These are phyloP conservation scores for Didymella lethalis DNA, from an alignment of 2,329 filamentous ascomycete genomes.

Conservation along the genomic window DNA sequence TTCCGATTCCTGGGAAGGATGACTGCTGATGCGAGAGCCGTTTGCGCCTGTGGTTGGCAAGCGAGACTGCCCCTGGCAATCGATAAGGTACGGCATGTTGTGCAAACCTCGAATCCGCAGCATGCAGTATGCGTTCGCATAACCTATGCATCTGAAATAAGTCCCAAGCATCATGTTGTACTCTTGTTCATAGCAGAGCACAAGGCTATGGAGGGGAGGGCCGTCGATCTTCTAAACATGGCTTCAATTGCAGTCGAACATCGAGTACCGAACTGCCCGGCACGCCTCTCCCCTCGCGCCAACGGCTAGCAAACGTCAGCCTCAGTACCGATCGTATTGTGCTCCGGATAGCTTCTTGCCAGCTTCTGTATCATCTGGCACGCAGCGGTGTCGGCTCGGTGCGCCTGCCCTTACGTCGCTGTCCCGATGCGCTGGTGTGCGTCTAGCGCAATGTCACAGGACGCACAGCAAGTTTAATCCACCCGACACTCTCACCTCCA, in stretches of 20 bases:
- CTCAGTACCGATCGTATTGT: conserved; percentile 7
- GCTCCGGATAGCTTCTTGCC: not conserved
- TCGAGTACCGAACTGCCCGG: not conserved
- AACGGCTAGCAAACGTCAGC: conserved; percentile 5
- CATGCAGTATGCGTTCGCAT: conserved; percentile 13
- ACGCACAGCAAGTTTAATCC: conserved; percentile 1
- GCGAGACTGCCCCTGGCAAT: conserved; percentile 8
- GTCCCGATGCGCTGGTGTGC: conserved; percentile 1
- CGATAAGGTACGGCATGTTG: conserved; percentile 9
- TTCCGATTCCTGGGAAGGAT: conserved; percentile 18
- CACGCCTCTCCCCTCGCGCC: not conserved
- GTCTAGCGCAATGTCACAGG: conserved; percentile 12
- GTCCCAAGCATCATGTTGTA: not conserved
- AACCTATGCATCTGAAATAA: not conserved
- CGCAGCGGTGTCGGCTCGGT: conserved; percentile 1
- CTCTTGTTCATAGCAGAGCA: not conserved
- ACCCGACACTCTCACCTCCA: conserved; percentile 13
- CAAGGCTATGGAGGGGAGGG: not conserved
- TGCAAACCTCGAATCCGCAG: conserved; percentile 3
- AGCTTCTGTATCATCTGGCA: conserved; percentile 3
- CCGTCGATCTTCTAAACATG: not conserved
- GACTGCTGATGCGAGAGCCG: conserved; percentile 18
- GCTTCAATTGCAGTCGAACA: not conserved
- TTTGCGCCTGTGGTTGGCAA: conserved; percentile 12
- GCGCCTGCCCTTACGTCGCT: not conserved